phyloP scores from a whole-genome alignment of 257 asterid species.

The Forsythia viridissima region DNA sequence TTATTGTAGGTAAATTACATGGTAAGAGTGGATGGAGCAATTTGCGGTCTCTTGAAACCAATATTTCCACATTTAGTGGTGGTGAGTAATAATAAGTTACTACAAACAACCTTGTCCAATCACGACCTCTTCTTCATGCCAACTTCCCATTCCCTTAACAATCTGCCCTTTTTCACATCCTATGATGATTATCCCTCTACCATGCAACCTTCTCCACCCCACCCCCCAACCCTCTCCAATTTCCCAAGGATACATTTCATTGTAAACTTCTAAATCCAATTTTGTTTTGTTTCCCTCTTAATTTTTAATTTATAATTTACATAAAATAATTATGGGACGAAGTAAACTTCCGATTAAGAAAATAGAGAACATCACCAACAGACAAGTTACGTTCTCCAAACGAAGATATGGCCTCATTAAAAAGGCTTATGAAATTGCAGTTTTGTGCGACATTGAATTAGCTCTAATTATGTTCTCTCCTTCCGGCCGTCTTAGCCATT shows the following conservation, averaged over 20 bases:
- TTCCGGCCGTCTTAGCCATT: constrained; percentile 72
- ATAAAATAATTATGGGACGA: constrained; percentile 54
- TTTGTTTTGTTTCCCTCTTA: not conserved
- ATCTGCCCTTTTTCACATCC: constrained; percentile 9
- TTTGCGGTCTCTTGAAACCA: constrained; percentile 27
- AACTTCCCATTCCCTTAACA: constrained; percentile 20
- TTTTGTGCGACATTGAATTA: constrained; percentile 70
- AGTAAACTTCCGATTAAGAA: constrained; percentile 79
- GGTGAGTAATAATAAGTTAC: constrained; percentile 17
- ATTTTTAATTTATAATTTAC: not conserved
- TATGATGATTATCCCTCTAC: constrained; percentile 26
- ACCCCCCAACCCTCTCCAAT: not conserved
- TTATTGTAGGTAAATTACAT: not conserved
- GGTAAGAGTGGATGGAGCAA: constrained; percentile 25
- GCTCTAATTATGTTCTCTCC: constrained; percentile 71
- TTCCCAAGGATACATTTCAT: constrained; percentile 1
- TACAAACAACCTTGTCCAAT: constrained; percentile 37
- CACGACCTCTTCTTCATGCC: constrained; percentile 36
- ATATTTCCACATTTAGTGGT: constrained; percentile 35
- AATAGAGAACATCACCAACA: constrained; percentile 70
- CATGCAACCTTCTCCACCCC: constrained; percentile 10
- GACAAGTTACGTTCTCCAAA: constrained; percentile 82
- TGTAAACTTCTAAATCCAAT: constrained; percentile 4
- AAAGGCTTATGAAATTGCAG: constrained; percentile 77
- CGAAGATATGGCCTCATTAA: constrained; percentile 79